Conservation (phyloP, 192 early-diverging fungal species). For the Haplosporangium gracile region DNA sequence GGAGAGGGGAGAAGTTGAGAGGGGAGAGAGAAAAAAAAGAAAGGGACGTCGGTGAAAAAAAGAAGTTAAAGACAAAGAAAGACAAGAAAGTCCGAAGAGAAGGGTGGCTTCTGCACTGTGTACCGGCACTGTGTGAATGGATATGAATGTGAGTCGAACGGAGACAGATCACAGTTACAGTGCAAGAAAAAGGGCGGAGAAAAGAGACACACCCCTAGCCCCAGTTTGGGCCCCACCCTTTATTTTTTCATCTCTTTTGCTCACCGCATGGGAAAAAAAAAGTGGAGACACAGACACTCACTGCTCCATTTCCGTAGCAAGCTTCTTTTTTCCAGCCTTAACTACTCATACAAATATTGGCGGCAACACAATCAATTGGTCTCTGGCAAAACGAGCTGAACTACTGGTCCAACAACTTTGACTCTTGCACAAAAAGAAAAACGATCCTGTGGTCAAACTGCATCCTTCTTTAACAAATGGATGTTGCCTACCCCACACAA, state of each 20-base stretch:
- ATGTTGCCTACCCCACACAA: neutral
- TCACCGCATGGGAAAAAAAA: neutral
- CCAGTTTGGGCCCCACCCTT: neutral
- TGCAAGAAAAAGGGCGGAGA: neutral
- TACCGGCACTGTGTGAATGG: no score
- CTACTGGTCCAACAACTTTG: neutral
- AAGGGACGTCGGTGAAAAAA: neutral
- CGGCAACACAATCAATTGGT: neutral
- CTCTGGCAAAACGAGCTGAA: neutral
- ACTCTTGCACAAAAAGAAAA: neutral
- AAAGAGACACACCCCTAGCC: neutral
- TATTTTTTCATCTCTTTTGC: neutral
- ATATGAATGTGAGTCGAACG: neutral
- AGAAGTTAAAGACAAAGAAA: constrained; percentile 1
- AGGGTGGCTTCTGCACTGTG: neutral
- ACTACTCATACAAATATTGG: neutral
- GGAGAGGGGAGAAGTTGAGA: neutral
- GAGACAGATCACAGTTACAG: neutral
- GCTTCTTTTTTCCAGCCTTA: neutral
- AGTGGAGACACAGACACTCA: neutral
- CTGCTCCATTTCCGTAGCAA: neutral
- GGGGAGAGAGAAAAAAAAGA: neutral
- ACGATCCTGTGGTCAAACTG: neutral
- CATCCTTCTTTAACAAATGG: neutral
- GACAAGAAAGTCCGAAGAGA: constrained; percentile 14